phyloP scores from a whole-genome alignment of 805 yeast genomes.

The Wickerhamiella shivajii region DNA sequence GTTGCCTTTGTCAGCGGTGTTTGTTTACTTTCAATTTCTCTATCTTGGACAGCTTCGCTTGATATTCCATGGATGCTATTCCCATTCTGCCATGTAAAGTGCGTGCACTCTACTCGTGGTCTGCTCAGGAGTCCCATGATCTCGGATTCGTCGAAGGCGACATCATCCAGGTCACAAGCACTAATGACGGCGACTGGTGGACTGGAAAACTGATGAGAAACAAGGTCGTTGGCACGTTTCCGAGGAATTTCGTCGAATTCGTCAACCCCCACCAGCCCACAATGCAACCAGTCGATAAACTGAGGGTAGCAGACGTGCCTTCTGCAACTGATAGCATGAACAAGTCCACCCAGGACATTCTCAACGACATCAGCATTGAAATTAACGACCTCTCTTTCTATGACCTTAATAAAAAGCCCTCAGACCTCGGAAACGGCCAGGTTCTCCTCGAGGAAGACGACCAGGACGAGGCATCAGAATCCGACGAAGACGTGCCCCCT shows the following conservation, averaged over 20 bases:
- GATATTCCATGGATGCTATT: slow-evolving; percentile 3
- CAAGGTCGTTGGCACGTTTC: slow-evolving; percentile 73
- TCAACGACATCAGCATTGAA: slow-evolving; percentile 18
- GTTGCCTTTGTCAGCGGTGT: background rate
- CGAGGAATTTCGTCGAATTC: slow-evolving; percentile 66
- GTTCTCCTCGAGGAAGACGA: slow-evolving; percentile 3
- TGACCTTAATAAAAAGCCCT: too few relatives aligned
- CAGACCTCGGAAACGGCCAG: slow-evolving; percentile 1
- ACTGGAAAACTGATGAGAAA: slow-evolving; percentile 70
- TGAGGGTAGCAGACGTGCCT: too few relatives aligned
- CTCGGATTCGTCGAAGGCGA: slow-evolving; percentile 92
- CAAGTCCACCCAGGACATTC: slow-evolving; percentile 19
- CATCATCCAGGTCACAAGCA: slow-evolving; percentile 62
- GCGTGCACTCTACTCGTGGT: slow-evolving; percentile 80
- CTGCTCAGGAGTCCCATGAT: slow-evolving; percentile 81
- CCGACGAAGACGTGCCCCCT: slow-evolving; percentile 19
- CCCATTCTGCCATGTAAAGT: slow-evolving; percentile 48
- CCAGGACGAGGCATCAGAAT: slow-evolving; percentile 4
- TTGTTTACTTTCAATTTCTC: slow-evolving; percentile 6
- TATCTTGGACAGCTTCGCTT: background rate
- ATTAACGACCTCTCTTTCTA: slow-evolving; percentile 16
- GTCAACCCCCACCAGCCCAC: slow-evolving; percentile 21
- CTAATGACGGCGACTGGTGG: slow-evolving; percentile 88
- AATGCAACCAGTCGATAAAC: too few relatives aligned
- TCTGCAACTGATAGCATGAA: background rate